Base-by-base conservation (phyloP, 2,329 filamentous ascomycete genomes). In the Parascedosporium putredinis region DNA sequence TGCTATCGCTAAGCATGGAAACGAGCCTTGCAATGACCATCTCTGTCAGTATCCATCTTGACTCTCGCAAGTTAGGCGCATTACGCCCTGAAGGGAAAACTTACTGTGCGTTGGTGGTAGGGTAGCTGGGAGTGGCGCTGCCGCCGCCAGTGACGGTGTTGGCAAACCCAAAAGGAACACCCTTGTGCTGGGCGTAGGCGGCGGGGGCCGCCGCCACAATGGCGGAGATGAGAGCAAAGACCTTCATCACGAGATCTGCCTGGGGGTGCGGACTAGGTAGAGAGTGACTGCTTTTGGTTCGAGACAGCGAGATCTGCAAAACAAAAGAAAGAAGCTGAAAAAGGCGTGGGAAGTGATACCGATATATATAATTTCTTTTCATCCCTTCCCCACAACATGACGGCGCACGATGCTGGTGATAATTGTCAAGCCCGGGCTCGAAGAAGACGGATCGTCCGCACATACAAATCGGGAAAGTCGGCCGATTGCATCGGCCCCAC, bases 61-160 rank as follows among this genome's bases (percentile, higher is more conserved):
- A n/a, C n/a, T n/a, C n/a, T n/a, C n/a, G n/a, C n/a, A n/a, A n/a
- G n/a, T n/a, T n/a, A n/a, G n/a, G n/a, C n/a, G n/a, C n/a, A n/a
- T n/a, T n/a, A n/a, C n/a, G n/a, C n/a, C 12, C 12, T 31, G 7
- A 7, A 12, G 27, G 27, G 6, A 31, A 7, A 31, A 31, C 27
- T 31, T 12, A 69, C 64, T 79, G 67, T 14, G 63, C 65, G 20
- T 63, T 71, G 24, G 66, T 66, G 12, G 60, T 60, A n/a, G 73
- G 74, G 43, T 68, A 66, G 1, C 53, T 55, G 4, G 72, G 64
- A 14, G 67, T 61, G 10, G 72, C 73, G 49, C 56, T 63, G 24
- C 74, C 74, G 55, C 75, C 75, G 44, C 75, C 75, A 25, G 75
- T 78, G 2, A 73, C 70, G 33, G 73, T 59, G 2, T 55, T 54